Evolutionary conservation across 2,329 filamentous ascomycete species (phyloP), one percentile per base, ranked within the genome.

Genomic region (Sphaerulina populicola): DNA sequence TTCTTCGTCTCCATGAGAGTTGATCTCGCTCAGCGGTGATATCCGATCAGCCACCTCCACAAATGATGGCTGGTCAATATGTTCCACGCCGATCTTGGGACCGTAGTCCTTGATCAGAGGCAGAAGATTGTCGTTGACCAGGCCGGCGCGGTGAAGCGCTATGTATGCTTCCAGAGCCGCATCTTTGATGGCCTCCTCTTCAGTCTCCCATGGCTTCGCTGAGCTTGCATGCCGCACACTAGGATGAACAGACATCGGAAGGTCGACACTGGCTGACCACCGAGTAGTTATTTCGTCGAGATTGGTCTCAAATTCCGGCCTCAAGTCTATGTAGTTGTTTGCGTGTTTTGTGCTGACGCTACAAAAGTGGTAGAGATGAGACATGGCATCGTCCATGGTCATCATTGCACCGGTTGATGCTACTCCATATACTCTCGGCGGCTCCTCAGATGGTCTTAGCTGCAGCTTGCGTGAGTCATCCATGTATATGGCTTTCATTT

Each of bases 351-450:
- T 75, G n/a, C 57, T 55, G 11, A 60, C 52, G 0, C 74, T 71
- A 66, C 90, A 96, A 60, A 96, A 94, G 66, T 94, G 88, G 42
- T 86, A 74, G 1, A 97, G 75, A 65, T 93, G 88, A n/a, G 75
- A 68, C 43, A 83, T 79, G 0, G 88, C 85, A 57, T 86, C 86
- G 35, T 86, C 78, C 1, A 88, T 74, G 9, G 85, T 85, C 11
- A 96, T 70, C 10, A 80, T 68, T 0, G 87, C 88, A 4, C 82
- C 71, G 2, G 75, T 77, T 3, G 65, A 66, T 10, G 67, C 56
- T 3, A 80, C 67, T 12, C 59, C 60, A 49, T 77, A 72, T 11
- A 3, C 69, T 68, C 14, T 62, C 48, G 55, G 77, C 69, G 33
- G 72, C 66, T 6, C 64, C 44, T 73, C 66, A 2, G 66, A 58